Evolutionary conservation across 768 basidiomycete species (phyloP), one percentile per base, ranked within the genome.

Genomic region (Daedaleopsis nitida): DNA sequence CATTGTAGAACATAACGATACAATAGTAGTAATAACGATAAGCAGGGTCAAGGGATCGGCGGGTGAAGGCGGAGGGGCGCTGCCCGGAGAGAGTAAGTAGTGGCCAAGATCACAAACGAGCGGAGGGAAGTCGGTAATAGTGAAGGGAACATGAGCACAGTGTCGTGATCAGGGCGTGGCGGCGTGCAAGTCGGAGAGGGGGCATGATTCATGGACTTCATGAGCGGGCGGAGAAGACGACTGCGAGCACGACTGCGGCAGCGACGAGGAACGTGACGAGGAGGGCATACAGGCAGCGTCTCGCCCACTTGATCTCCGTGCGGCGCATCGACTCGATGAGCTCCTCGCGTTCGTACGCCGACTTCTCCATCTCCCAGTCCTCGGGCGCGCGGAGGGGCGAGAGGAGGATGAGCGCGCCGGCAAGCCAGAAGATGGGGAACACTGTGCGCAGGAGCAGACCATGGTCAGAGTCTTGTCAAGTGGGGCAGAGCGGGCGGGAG

Each of bases 341-440:
- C 32, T 70, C 66, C 48, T 69, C 57, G 38, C 73, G 74, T 58
- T 80, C 80, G 9, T 58, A 61, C 39, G 69, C 70, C 2, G 78
- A 70, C 59, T 80, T 82, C 12, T 72, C 63, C 32, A 70, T 58
- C 58, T 74, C 73, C 76, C 74, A 76, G 21, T 66, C 67, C 34
- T 62, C 59, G 2, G 80, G 79, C 5, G 72, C 74, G 38, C 64
- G 64, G n/a, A 82, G 73, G 1, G 81, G 80, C 7, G 72, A 77
- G 48, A 75, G 44, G 19, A 81, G 67, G 49, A 83, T 76, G 65
- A 74, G 54, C 9, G 73, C 67, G 17, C 81, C 80, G 7, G 78
- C 66, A 21, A 80, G 45, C 82, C 83, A 83, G 60, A 81, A 76
- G 16, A 75, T 76, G n/a, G 81, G 81, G 70, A 80, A 82, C 54